These are phyloP conservation scores for Amoebophrya sp. DNA, from an alignment of 169 alveolate species.

Conservation along the genomic window DNA sequence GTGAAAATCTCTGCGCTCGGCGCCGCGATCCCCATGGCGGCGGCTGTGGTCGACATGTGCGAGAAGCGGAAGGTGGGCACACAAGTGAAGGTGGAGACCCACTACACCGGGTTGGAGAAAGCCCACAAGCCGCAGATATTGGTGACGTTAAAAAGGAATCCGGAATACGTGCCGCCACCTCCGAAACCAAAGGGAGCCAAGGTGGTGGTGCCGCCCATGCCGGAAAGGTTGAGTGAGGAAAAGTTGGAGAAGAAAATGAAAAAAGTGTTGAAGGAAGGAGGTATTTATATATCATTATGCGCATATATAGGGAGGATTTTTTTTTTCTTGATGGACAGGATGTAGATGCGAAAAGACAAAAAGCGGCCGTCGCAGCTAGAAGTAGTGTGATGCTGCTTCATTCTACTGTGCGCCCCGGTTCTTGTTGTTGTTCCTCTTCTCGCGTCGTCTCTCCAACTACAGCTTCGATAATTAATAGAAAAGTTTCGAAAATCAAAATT, in stretches of 20 bases:
- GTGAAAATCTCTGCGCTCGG: not conserved
- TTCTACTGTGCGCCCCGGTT: no score
- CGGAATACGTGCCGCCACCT: not conserved
- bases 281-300: not conserved
- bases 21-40: not conserved
- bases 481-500: no score
- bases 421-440: no score
- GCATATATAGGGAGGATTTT: not conserved
- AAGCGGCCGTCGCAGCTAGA: no score
- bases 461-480: no score
- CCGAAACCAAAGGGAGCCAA: not conserved
- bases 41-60: no score
- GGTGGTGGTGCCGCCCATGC: not conserved
- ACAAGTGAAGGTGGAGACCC: not conserved
- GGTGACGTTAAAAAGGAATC: not conserved
- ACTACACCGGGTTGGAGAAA: not conserved
- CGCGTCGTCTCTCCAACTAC: no score
- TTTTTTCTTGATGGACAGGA: no score
- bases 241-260: not conserved
- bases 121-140: not conserved
- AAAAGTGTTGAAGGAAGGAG: not conserved
- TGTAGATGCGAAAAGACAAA: no score
- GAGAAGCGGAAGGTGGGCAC: not conserved
- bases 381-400: no score
- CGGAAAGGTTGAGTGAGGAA: not conserved